Percentiles rank a stretch among this genome's conserved stretches.
phyloP scores from a whole-genome alignment of 2,329 filamentous ascomycete species.

The Cryoendolithus antarcticus region DNA sequence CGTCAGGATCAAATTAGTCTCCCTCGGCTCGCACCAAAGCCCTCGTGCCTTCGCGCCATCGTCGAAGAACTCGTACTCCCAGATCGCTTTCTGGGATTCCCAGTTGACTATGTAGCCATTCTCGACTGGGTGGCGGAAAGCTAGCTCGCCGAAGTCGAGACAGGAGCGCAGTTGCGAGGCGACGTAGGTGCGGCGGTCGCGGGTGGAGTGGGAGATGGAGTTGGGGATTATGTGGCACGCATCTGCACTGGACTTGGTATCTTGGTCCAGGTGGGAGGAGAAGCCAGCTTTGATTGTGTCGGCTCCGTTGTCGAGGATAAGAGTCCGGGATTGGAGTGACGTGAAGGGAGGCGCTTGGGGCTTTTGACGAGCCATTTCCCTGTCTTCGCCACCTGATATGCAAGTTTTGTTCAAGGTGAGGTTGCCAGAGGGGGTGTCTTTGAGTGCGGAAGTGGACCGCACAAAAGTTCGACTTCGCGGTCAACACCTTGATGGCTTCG shows the following conservation, averaged over 20 bases:
- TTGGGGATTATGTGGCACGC: conserved; percentile 69
- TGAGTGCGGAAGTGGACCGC: too few relatives aligned
- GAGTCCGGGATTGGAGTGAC: conserved; percentile 36
- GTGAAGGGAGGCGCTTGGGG: conserved; percentile 1
- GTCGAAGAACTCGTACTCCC: conserved; percentile 72
- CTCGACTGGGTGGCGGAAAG: conserved; percentile 79
- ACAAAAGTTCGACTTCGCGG: too few relatives aligned
- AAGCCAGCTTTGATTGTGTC: conserved; percentile 84
- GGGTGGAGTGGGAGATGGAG: conserved; percentile 67
- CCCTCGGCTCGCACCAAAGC: conserved; percentile 54
- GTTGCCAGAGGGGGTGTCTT: too few relatives aligned
- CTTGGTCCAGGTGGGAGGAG: conserved; percentile 11
- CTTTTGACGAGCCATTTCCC: conserved; percentile 5
- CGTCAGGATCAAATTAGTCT: conserved; percentile 72
- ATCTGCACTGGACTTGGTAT: conserved; percentile 24
- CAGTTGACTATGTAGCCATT: conserved; percentile 93
- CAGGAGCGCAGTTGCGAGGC: conserved; percentile 67
- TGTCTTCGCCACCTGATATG: background rate
- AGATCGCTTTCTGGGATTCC: conserved; percentile 91
- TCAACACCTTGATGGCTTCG: too few relatives aligned
- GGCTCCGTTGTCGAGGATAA: conserved; percentile 88
- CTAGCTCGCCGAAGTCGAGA: conserved; percentile 78
- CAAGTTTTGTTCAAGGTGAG: too few relatives aligned
- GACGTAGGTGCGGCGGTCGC: conserved; percentile 66
- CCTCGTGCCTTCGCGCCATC: conserved; percentile 38